Percentiles rank a stretch among this genome's conserved stretches.
Conservation (phyloP, 2,329 filamentous ascomycete genomes). For the Trichophyton mentagrophytes region DNA sequence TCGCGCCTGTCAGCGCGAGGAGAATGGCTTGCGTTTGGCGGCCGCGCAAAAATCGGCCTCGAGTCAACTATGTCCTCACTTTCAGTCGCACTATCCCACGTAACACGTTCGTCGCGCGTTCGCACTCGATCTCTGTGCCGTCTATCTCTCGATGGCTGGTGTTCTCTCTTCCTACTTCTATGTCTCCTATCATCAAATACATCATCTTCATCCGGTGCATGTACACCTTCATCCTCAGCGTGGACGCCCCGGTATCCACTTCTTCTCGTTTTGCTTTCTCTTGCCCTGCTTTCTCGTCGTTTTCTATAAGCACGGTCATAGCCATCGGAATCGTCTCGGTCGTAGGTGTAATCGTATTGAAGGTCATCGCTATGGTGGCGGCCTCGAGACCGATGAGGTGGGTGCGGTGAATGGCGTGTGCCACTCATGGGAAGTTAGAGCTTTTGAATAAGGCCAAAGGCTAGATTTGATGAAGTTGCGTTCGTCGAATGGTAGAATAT, state of each 20-base stretch:
- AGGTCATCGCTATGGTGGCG: constrained; percentile 4
- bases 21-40: constrained; percentile 16
- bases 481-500: not conserved
- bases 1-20: constrained; percentile 4
- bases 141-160: not conserved
- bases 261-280: not conserved
- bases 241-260: not conserved
- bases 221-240: not conserved
- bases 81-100: constrained; percentile 13
- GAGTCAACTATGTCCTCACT: constrained; percentile 18
- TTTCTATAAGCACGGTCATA: not conserved
- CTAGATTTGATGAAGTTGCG: not conserved
- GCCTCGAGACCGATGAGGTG: constrained; percentile 12
- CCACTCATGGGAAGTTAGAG: not conserved
- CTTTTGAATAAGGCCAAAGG: not conserved
- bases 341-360: constrained; percentile 8
- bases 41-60: constrained; percentile 20
- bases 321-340: constrained; percentile 2
- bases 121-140: not conserved
- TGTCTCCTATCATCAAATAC: constrained; percentile 4
- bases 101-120: constrained; percentile 10
- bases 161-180: not conserved
- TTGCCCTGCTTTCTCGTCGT: not conserved
- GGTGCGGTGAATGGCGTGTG: constrained; percentile 12
- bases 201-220: not conserved